Evolutionary conservation across 805 yeast genomes (phyloP).

Genomic region (Barnettozyma salicaria): DNA sequence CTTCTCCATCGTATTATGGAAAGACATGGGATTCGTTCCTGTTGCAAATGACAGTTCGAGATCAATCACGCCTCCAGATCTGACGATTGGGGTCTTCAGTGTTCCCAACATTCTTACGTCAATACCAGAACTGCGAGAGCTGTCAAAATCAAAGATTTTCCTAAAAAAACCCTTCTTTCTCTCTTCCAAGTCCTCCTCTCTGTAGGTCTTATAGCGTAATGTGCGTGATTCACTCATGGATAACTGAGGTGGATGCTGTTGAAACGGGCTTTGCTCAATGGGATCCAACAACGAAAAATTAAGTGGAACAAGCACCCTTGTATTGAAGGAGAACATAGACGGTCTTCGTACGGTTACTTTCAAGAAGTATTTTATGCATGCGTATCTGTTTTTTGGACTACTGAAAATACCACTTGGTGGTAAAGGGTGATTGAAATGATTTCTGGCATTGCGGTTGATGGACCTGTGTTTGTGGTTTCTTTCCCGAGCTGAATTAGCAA

Average conservation of each 20-base stretch:
- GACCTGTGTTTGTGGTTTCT: slow-evolving; percentile 7
- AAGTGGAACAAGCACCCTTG: slow-evolving; percentile 44
- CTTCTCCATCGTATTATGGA: neutral
- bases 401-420: slow-evolving; percentile 8
- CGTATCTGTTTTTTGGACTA: neutral
- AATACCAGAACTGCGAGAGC: neutral
- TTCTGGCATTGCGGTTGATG: neutral
- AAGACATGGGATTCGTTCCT: neutral
- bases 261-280: neutral
- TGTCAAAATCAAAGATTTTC: neutral
- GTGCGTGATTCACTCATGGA: too few species aligned
- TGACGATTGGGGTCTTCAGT: slow-evolving; percentile 1
- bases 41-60: slow-evolving; percentile 17
- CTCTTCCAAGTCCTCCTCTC: neutral
- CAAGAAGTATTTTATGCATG: slow-evolving; percentile 37
- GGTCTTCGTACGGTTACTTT: slow-evolving; percentile 56
- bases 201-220: neutral
- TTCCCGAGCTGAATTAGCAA: slow-evolving; percentile 14
- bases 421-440: slow-evolving; percentile 4
- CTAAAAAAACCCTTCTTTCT: slow-evolving; percentile 1
- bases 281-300: slow-evolving; percentile 29
- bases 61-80: neutral
- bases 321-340: slow-evolving; percentile 41
- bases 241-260: neutral
- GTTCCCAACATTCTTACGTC: neutral